Base-by-base conservation (phyloP, 495 filamentous ascomycete species). In the Aspergillus nidulans region DNA sequence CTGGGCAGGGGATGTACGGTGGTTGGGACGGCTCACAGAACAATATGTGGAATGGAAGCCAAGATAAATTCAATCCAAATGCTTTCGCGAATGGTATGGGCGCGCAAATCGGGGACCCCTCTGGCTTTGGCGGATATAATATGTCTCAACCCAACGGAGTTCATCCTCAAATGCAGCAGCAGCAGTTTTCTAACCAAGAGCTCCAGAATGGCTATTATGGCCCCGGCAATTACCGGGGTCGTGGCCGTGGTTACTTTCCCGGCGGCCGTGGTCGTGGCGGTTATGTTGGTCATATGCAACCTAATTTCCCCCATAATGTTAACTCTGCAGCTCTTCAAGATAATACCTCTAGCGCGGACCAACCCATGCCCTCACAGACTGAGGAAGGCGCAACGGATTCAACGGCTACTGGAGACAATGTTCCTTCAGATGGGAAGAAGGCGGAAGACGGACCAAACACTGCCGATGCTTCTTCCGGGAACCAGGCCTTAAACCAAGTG, bases 101-200 rank as follows among this genome's bases (percentile, higher is more conserved):
- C 75, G 81, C 83, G 86, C 85, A 88, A 70, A 92, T 85, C 86
- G 87, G 88, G 76, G 79, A 83, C 71, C 84, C 85, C 85, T 76
- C 85, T 81, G 88, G 88, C 70, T 92, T 77, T 81, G 81, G 75
- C 77, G 83, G 82, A 71, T 83, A 80, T 82, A 85, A 85, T 81
- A 76, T 84, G 72, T 78, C 79, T 72, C 74, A 77, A 73, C 71
- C 74, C 72, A 73, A 76, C 69, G 72, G 75, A 65, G 69, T 76
- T 72, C 79, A 72, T 71, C 67, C 71, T 72, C 75, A 77, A 74
- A 78, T 78, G 73, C 77, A 78, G 62, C 67, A 64, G 49, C 66
- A 71, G 56, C 76, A 77, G 60, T 77, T 71, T 67, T 77, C 74
- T 68, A 81, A 75, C 70, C 70, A 78, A 73, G 77, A 80, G 59